A percentile compares a stretch with the other conserved stretches of the same genome.
Evolutionary conservation across 148 eudicot genomes (phyloP).

Genomic region (Dysphania ambrosioides): DNA sequence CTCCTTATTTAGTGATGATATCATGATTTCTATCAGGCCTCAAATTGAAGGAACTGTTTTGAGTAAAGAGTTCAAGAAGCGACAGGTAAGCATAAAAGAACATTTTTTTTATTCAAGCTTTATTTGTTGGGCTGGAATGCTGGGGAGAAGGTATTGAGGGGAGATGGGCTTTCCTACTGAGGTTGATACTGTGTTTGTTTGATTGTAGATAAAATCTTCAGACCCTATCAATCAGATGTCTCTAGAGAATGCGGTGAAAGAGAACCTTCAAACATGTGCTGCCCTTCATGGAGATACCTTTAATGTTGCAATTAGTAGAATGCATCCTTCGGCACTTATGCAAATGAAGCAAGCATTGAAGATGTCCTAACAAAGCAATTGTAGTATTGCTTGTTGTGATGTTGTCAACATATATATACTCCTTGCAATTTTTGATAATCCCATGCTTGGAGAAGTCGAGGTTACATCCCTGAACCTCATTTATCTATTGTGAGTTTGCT

Average conservation of each 20-base stretch:
- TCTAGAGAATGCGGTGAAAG: constrained; percentile 80
- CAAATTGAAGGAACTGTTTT: constrained; percentile 55
- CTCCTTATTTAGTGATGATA: constrained; percentile 47
- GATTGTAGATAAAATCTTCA: constrained; percentile 67
- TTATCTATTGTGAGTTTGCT: constrained; percentile 20
- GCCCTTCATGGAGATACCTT: constrained; percentile 87
- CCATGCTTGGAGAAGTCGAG: constrained; percentile 10
- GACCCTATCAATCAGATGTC: constrained; percentile 85
- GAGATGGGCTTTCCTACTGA: neutral
- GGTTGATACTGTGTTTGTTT: constrained; percentile 16
- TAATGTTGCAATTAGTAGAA: constrained; percentile 68
- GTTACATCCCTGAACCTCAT: constrained; percentile 16
- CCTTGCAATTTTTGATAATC: constrained; percentile 25
- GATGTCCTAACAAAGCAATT: constrained; percentile 45
- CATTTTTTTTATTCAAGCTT: neutral
- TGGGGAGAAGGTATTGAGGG: neutral
- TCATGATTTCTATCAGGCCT: constrained; percentile 58
- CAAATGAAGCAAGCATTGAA: constrained; percentile 88
- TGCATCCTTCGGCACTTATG: constrained; percentile 83
- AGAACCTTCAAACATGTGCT: constrained; percentile 93
- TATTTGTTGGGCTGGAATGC: neutral
- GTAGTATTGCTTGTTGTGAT: neutral
- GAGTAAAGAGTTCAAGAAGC: constrained; percentile 80
- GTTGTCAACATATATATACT: constrained; percentile 9
- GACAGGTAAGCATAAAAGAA: constrained; percentile 57